These are phyloP conservation scores for Thinopyrum elongatum DNA, from an alignment of 176 grass and related monocot species.

Conservation along the genomic window DNA sequence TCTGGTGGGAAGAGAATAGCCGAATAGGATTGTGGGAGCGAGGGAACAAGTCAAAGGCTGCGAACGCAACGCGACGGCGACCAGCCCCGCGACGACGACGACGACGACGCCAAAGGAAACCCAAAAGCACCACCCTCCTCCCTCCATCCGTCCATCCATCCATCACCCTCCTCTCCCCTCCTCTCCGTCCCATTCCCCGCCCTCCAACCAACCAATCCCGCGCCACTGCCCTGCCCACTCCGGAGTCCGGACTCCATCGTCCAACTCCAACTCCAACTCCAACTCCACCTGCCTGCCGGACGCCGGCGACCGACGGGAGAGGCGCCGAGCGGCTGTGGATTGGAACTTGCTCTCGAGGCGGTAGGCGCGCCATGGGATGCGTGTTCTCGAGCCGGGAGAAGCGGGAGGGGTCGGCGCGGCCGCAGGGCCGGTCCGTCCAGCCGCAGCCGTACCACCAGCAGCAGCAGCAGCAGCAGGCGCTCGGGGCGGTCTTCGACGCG, in stretches of 20 bases:
- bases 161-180: too few relatives aligned
- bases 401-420: background rate
- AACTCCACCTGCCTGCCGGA: background rate
- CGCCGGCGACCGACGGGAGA: background rate
- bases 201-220: background rate
- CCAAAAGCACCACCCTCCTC: background rate
- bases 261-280: background rate
- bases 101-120: background rate
- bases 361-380: constrained; percentile 57
- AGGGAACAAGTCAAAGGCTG: constrained; percentile 44
- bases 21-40: background rate
- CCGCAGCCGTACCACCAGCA: background rate
- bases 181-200: background rate
- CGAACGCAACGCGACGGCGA: constrained; percentile 30
- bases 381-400: constrained; percentile 33
- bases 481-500: constrained; percentile 33
- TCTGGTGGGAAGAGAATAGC: background rate
- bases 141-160: background rate
- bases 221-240: background rate
- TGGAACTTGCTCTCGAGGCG: background rate
- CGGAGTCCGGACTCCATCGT: background rate
- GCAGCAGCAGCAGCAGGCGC: background rate
- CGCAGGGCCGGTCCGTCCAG: background rate
- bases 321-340: background rate
- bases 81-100: background rate